Evolutionary conservation across 805 yeast species (phyloP), one percentile per base, ranked within the genome.

Genomic region (Komagataella populi): DNA sequence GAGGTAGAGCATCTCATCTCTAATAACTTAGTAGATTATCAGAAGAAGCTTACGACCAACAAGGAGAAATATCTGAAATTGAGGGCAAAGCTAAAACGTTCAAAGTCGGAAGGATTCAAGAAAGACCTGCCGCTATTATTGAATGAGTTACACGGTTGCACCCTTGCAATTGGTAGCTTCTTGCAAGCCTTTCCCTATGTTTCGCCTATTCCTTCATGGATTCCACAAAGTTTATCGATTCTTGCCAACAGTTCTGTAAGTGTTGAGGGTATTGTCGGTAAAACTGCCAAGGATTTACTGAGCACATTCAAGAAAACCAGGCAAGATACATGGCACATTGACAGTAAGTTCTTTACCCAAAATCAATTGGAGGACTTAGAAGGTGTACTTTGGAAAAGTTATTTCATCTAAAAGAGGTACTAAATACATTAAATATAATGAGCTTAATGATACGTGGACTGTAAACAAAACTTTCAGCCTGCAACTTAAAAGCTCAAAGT

Each of bases 271-370:
- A 63, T 81, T 50, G 79, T 85, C 24, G 96, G 96, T 1, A 78
- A 83, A 51, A 77, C 95, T 1, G 95, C 96, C 6, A 91, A 91
- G 64, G 82, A 81, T 36, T 76, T 79, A 1, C 72, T 91, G 49
- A 83, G 95, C 55, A 83, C 80, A 55, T 93, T 93, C 69, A 91
- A 90, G 64, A 89, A 89, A 69, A 80, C 87, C 5, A 77, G 98
- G 56, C 95, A 90, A 53, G 99, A 91, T 60, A 88, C 97, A 0
- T 91, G 99, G 99, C 95, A 87, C 60, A 78, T 88, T 53, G 99
- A 91, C 63, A 76, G 84, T 54, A 73, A 73, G 56, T 79, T 76
- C 12, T 93, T 91, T 63, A 79, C 81, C 6, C 78, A 75, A 49
- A 87, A 83, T 4, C 95, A 91, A 65, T 70, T 89, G 49, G 93